These are phyloP conservation scores for Diaporthe velutina DNA, from an alignment of 2,329 filamentous ascomycete species.

Conservation along the genomic window DNA sequence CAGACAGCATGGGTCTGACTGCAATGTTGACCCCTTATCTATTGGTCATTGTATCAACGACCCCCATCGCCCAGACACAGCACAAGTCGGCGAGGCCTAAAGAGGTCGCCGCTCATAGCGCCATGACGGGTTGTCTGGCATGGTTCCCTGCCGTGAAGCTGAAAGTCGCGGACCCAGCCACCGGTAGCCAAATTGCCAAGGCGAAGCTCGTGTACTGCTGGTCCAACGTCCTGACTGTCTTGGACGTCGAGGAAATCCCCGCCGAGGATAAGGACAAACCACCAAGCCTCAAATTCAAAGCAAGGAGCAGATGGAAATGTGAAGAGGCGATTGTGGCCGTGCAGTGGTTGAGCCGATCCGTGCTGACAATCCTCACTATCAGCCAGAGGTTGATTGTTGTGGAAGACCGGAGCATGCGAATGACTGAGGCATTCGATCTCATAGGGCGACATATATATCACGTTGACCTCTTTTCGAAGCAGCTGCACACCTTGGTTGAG, in stretches of 20 bases:
- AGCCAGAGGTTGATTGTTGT: constrained; percentile 93
- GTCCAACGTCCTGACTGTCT: constrained; percentile 95
- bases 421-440: constrained; percentile 95
- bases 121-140: constrained; percentile 92
- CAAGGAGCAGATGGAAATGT: constrained; percentile 90
- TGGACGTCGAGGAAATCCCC: constrained; percentile 85
- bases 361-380: constrained; percentile 91
- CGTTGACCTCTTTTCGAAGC: constrained; percentile 87
- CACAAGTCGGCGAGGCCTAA: constrained; percentile 94
- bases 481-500: constrained; percentile 87
- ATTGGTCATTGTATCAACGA: constrained; percentile 96
- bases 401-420: constrained; percentile 88
- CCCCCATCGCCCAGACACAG: constrained; percentile 94
- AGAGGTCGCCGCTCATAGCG: constrained; percentile 88
- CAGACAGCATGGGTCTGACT: constrained; percentile 89
- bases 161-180: constrained; percentile 78
- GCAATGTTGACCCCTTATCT: constrained; percentile 97
- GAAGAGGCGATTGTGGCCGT: constrained; percentile 96
- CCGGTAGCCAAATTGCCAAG: constrained; percentile 78
- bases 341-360: constrained; percentile 95
- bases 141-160: constrained; percentile 98
- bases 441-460: constrained; percentile 95
- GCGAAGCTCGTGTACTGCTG: constrained; percentile 97
- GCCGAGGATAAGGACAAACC: constrained; percentile 81
- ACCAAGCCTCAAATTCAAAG: constrained; percentile 81